Conservation (phyloP, 305 asterid species). For the Striga hermonthica region DNA sequence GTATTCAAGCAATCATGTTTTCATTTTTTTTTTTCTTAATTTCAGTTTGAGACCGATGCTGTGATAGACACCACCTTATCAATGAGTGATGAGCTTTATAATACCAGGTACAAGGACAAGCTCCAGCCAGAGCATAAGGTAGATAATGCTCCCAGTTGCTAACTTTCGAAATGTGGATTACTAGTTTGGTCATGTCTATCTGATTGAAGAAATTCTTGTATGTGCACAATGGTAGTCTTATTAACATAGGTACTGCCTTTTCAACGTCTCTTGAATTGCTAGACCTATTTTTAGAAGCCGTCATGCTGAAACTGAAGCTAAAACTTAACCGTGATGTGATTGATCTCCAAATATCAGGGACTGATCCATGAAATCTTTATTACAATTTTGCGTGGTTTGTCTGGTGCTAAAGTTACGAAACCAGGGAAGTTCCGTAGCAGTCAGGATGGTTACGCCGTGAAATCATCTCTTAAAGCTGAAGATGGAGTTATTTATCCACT, state of each 20-base stretch:
- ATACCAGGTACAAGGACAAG: slow-evolving; percentile 77
- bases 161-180: slow-evolving; percentile 10
- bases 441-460: slow-evolving; percentile 91
- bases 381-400: slow-evolving; percentile 77
- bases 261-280: background rate
- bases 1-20: slow-evolving; percentile 18
- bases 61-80: slow-evolving; percentile 62
- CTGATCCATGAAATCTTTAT: slow-evolving; percentile 77
- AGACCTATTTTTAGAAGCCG: too few species aligned
- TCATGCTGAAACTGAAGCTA: slow-evolving; percentile 20
- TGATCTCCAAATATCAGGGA: slow-evolving; percentile 52
- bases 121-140: slow-evolving; percentile 72
- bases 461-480: slow-evolving; percentile 98
- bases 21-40: slow-evolving; percentile 7
- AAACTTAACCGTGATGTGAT: slow-evolving; percentile 13
- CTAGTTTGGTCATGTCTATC: slow-evolving; percentile 1
- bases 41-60: slow-evolving; percentile 88
- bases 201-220: background rate
- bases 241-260: background rate
- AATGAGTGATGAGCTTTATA: slow-evolving; percentile 76
- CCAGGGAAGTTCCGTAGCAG: slow-evolving; percentile 92
- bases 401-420: slow-evolving; percentile 89
- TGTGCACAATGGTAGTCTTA: slow-evolving; percentile 4
- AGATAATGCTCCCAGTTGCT: slow-evolving; percentile 25
- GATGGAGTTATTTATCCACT: slow-evolving; percentile 98